phyloP scores from a whole-genome alignment of 2,329 filamentous ascomycete species.

The Dactylellina drechsleri region DNA sequence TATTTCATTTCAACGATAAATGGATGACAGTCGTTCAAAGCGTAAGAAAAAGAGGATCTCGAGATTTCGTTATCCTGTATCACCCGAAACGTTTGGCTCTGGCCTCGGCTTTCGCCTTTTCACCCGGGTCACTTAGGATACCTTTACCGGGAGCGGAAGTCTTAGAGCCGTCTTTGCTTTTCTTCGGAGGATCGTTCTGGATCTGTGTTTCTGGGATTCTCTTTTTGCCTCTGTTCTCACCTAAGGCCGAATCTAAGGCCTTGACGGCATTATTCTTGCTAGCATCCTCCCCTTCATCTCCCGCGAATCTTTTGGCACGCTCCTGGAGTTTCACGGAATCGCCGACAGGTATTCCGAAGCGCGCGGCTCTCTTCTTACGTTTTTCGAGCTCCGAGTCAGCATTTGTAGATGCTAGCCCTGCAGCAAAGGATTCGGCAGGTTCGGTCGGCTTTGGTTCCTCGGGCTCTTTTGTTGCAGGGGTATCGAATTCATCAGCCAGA shows the following conservation, averaged over 20 bases:
- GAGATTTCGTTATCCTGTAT: not conserved
- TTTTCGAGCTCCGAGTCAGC: constrained; percentile 53
- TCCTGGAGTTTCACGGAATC: constrained; percentile 53
- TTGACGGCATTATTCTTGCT: constrained; percentile 28
- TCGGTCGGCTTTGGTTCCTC: constrained; percentile 15
- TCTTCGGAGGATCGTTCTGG: constrained; percentile 45
- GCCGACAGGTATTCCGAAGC: constrained; percentile 38
- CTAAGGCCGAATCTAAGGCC: constrained; percentile 47
- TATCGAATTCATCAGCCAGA: constrained; percentile 49
- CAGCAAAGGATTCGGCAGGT: constrained; percentile 22
- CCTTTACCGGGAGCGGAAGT: constrained; percentile 14
- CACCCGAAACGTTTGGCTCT: constrained; percentile 51
- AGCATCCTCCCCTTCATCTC: constrained; percentile 21
- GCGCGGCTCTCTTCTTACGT: constrained; percentile 53
- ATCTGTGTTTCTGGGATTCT: constrained; percentile 42
- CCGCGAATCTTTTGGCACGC: constrained; percentile 51
- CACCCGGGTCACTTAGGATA: constrained; percentile 39
- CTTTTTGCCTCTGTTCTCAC: constrained; percentile 52
- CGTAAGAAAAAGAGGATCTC: not conserved
- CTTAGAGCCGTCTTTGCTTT: constrained; percentile 47
- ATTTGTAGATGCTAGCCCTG: constrained; percentile 31
- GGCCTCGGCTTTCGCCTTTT: constrained; percentile 54
- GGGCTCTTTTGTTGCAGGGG: constrained; percentile 22
- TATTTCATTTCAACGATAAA: too few relatives aligned
- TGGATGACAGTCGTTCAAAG: not conserved